phyloP scores from a whole-genome alignment of 2,329 filamentous ascomycete species.

The Cercospora zeina region DNA sequence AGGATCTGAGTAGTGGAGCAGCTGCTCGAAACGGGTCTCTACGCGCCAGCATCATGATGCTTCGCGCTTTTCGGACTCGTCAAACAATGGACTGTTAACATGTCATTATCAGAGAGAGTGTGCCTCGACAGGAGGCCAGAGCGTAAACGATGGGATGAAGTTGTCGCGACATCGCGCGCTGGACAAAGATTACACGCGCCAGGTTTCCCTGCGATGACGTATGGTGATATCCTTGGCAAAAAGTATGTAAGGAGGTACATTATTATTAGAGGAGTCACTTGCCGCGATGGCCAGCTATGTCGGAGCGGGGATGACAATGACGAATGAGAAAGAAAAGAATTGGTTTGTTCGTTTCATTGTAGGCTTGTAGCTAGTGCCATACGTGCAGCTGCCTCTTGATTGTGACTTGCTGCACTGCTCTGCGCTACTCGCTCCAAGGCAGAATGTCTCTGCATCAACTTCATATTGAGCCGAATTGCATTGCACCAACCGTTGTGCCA shows the following conservation, averaged over 20 bases:
- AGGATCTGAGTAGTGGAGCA: constrained; percentile 11
- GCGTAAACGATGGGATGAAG: neutral
- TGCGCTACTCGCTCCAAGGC: neutral
- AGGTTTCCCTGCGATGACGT: constrained; percentile 9
- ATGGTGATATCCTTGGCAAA: constrained; percentile 6
- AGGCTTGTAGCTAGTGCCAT: too few species aligned
- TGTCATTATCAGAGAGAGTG: neutral
- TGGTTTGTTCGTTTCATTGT: too few species aligned
- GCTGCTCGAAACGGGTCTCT: constrained; percentile 9
- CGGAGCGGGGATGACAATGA: too few species aligned
- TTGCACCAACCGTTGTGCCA: too few species aligned
- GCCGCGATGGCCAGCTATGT: too few species aligned
- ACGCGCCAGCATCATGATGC: constrained; percentile 9
- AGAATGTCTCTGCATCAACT: too few species aligned
- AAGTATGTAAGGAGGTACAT: neutral
- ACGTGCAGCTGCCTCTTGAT: neutral
- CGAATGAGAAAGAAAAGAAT: too few species aligned
- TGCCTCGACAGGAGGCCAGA: neutral
- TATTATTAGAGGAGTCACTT: too few species aligned
- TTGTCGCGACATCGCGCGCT: neutral
- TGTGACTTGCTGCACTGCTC: neutral
- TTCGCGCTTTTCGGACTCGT: neutral
- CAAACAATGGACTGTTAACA: neutral
- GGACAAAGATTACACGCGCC: constrained; percentile 8
- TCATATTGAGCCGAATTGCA: too few species aligned